Conservation (phyloP, 139 green algal genomes). For the Chlamydomonas sp. region DNA sequence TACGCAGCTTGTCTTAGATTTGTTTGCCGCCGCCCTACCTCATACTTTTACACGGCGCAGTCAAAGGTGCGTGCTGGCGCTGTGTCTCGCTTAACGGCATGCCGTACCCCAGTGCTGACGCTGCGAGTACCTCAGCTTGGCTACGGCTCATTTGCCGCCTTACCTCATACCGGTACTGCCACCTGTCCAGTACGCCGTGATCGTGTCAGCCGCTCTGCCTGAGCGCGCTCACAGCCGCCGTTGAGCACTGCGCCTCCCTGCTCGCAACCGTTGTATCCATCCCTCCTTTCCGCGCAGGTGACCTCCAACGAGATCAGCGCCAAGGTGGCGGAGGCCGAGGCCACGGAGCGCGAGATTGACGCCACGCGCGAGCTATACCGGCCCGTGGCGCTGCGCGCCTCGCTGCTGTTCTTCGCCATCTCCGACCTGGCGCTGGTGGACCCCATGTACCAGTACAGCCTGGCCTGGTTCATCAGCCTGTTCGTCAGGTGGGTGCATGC, state of each 20-base stretch:
- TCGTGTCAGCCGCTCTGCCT: too few relatives aligned
- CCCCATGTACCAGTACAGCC: conserved; percentile 87
- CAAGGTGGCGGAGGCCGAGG: conserved; percentile 82
- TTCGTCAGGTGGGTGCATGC: conserved; percentile 30
- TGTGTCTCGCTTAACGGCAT: neutral
- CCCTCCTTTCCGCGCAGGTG: conserved; percentile 31
- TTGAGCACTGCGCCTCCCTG: too few relatives aligned
- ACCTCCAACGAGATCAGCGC: conserved; percentile 77
- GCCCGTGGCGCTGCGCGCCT: conserved; percentile 73
- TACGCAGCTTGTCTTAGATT: too few relatives aligned
- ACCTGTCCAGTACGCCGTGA: too few relatives aligned
- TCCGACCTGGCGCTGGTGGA: conserved; percentile 78
- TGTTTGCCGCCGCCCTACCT: too few relatives aligned
- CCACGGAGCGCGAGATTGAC: conserved; percentile 78
- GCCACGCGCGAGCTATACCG: conserved; percentile 79
- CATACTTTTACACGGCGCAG: neutral
- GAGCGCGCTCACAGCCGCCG: too few relatives aligned
- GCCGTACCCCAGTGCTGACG: too few relatives aligned
- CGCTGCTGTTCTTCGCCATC: conserved; percentile 87
- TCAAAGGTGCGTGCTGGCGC: neutral
- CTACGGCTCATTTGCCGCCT: too few relatives aligned
- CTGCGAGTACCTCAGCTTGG: too few relatives aligned
- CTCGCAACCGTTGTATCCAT: too few relatives aligned
- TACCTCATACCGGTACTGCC: too few relatives aligned
- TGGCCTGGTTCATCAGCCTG: conserved; percentile 55